Evolutionary conservation across 2,329 filamentous ascomycete genomes (phyloP), one percentile per base, ranked within the genome.

Genomic region (Grosmannia huntii): DNA sequence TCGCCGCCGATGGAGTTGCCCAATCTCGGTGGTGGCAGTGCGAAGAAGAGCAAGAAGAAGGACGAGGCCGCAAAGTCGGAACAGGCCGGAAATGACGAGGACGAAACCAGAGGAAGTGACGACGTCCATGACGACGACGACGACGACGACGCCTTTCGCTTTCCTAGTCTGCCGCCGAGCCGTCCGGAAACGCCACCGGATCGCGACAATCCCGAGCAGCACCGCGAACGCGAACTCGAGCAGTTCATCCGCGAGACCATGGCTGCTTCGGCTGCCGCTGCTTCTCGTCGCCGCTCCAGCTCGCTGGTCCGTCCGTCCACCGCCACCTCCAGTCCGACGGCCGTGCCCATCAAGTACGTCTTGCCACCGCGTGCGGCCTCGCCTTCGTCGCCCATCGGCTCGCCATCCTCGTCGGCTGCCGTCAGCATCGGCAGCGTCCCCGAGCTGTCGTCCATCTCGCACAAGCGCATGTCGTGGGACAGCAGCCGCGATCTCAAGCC

Each of bases 401-500:
- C 25, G 27, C 27, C 49, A 14, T 28, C 49, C 14, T 25, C 49
- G 23, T 23, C 49, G 2, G 41, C 41, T 7, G 41, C 41, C 19
- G 16, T 12, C 41, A 44, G 41, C 19, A n/a, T 44, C 19, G 41
- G 46, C 46, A 49, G 46, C 49, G 49, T 31, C 49, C 36, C 53
- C 23, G 53, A 54, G 25, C 14, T n/a, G 21, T n/a, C 36, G 14
- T 23, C 38, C 38, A 27, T 27, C 33, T 25, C 52, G 36, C 38
- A 54, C 52, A 76, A 72, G 63, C 69, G 71, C 55, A 67, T 71
- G 49, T 84, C 81, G 0, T 85, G 82, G 82, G 82, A 84, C 51
- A 81, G 72, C 62, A 78, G 77, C 21, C 80, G 80, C 57, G 89
- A 94, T 67, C 85, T 91, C 65, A 85, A 87, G 64, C 91, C 91